These are phyloP conservation scores for Hysterium pulicare DNA, from an alignment of 2,329 filamentous ascomycete species.

Conservation along the genomic window DNA sequence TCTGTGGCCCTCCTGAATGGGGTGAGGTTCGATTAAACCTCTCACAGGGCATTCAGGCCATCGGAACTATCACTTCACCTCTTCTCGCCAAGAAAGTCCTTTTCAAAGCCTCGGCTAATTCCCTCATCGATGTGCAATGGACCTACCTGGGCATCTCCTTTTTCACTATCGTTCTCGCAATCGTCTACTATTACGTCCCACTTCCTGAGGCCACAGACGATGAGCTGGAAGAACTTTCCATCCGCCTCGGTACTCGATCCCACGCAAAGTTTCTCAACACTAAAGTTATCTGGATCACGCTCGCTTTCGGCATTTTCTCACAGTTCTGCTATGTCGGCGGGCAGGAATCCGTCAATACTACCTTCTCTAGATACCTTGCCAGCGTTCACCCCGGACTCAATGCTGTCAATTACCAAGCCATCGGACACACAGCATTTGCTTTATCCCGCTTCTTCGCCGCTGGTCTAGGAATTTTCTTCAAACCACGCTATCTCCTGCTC, in stretches of 20 bases:
- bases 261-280: constrained; percentile 41
- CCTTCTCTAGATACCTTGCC: constrained; percentile 45
- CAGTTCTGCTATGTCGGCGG: constrained; percentile 61
- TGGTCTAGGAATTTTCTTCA: constrained; percentile 51
- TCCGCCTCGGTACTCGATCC: constrained; percentile 36
- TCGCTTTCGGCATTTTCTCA: constrained; percentile 52
- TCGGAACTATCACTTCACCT: constrained; percentile 58
- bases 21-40: constrained; percentile 59
- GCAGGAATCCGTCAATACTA: constrained; percentile 55
- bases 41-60: constrained; percentile 59
- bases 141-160: constrained; percentile 62
- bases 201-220: constrained; percentile 61
- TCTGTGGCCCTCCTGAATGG: constrained; percentile 60
- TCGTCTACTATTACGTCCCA: constrained; percentile 60
- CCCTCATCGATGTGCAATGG: constrained; percentile 61
- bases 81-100: constrained; percentile 58
- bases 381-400: constrained; percentile 38
- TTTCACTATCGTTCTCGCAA: constrained; percentile 57
- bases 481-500: constrained; percentile 56
- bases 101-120: constrained; percentile 50
- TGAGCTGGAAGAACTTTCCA: constrained; percentile 55
- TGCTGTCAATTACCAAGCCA: constrained; percentile 45
- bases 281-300: constrained; percentile 55
- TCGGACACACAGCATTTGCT: constrained; percentile 58
- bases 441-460: constrained; percentile 57